Evolutionary conservation across 495 filamentous ascomycete genomes (phyloP), one percentile per base, ranked within the genome.

Genomic region (Baudoinia panamericana): DNA sequence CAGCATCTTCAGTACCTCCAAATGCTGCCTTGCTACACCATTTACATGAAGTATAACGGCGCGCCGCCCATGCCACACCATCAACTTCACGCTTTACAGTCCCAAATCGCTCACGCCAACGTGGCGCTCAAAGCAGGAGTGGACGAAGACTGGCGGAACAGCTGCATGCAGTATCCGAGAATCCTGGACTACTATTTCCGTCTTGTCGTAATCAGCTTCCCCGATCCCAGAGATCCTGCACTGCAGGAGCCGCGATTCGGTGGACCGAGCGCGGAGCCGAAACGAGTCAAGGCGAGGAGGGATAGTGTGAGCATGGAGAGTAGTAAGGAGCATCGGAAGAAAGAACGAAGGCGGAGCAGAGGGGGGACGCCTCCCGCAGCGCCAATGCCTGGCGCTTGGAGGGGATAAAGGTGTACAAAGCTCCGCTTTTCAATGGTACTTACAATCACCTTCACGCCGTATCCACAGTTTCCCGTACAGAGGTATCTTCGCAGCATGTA

Each of bases 111-210:
- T 17, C 65, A 67, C 22, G 75, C 73, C 18, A 67, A 80, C 48
- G 62, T 64, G 6, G 62, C 67, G 45, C 66, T 81, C 38, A 77
- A 79, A 56, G 63, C 70, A 26, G 79, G 75, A 46, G 76, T 82
- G 55, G 77, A 82, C 52, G 76, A 78, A 25, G 79, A 84, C 61
- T 84, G 79, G 79, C 66, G 71, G 48, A 63, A 67, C 6, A 73
- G 69, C 21, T 77, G 82, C 25, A 72, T 80, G 38, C 64, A 71
- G 36, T 84, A 84, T 46, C 79, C 79, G 4, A 75, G 82, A 51
- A 76, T 83, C 19, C 63, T 84, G 27, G 76, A 83, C 58, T 79
- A 82, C 53, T 83, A 75, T 50, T 82, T 71, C 61, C 66, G 69
- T 41, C 60, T 79, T 19, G 70, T 81, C 12, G 72, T 78, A 45